Base-by-base conservation (phyloP, 2,329 filamentous ascomycete species). In the Ramularia collo-cygni region DNA sequence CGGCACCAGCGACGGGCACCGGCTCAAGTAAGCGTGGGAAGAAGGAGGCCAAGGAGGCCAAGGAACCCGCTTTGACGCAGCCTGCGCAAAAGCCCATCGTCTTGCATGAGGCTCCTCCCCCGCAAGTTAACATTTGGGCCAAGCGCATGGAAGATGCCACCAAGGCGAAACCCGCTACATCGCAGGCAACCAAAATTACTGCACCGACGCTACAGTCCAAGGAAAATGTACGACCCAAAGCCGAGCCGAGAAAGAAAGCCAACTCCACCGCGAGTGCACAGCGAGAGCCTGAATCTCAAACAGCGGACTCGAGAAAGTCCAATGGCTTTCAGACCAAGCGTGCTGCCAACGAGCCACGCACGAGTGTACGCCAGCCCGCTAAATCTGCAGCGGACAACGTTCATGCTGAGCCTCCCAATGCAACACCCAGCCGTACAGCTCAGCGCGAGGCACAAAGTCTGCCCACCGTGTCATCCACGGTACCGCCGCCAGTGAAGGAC, bases 41-140 rank as follows among this genome's bases (percentile, higher is more conserved):
- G 33, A 51, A 51, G 30, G 54, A 56, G 32, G 27, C 32, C 2
- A 52, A 57, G 30, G 55, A 56, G 19, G 26, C 48, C n/a, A 49
- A 53, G 34, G 51, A 55, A 13, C 12, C 48, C 21, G 43, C 46
- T 7, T 31, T 49, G 4, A 38, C 47, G 6, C 49, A 51, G 18
- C 39, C 49, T 33, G 63, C 65, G 41, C 71, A 48, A 64, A 72
- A 34, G 53, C 78, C 81, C 10, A 44, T 54, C 46, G 75, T 82
- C 54, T 70, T 95, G 29, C 81, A 83, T 33, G 86, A 92, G 45
- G 90, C 90, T 13, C 83, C 87, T 19, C 72, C 85, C 30, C 92
- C 92, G 1, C 64, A 78, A 2, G 83, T 95, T 42, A 98, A 98
- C 62, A 70, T 89, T 47, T 98, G 92, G 90, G 76, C 81, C 47